Base-by-base conservation (phyloP, 23 red algal genomes). In the Gracilaria domingensis region DNA sequence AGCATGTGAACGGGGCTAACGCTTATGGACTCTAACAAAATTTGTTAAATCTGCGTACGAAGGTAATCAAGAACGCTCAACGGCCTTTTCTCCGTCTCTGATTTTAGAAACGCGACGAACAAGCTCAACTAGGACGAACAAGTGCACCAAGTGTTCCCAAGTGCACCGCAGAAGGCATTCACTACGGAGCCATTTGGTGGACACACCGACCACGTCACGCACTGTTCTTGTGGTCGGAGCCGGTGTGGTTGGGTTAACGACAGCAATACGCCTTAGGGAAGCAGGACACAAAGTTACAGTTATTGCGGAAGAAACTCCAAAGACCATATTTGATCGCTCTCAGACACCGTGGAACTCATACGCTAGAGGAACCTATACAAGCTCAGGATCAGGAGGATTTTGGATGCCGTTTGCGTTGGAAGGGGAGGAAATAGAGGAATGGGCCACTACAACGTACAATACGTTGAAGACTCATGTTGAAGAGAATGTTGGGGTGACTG, bases 371-470 rank as follows among this genome's bases (percentile, higher is more conserved):
- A 83, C 87, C 0, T 91, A 90, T 51, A 91, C 90, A 11, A 88
- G 81, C 21, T 83, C 64, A 26, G 95, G 95, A 29, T 97, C 88
- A 1, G 95, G 90, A 39, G 95, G 95, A 32, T 87, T 94, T 30
- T 97, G 95, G 95, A 90, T 94, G 95, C 95, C 95, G 1, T 90
- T 94, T 51, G 50, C 83, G 34, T 57, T 93, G 58, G 91, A 94
- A 55, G 90, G 90, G 17, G 47, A 81, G 26, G 83, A 93, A 34
- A 64, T 88, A 12, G 85, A 91, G 30, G 23, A 79, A 39, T 97
- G 95, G 95, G 86, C 91, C 26, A 81, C 88, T 18, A 75, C 62
- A 34, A 84, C 93, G 30, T 76, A 88, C 39, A 42, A 86, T 24
- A 64, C 80, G 25, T 88, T 90, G 28, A 47, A 37, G 2, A 51